phyloP scores from a whole-genome alignment of 495 filamentous ascomycete genomes.

The Penicillium arizonense region DNA sequence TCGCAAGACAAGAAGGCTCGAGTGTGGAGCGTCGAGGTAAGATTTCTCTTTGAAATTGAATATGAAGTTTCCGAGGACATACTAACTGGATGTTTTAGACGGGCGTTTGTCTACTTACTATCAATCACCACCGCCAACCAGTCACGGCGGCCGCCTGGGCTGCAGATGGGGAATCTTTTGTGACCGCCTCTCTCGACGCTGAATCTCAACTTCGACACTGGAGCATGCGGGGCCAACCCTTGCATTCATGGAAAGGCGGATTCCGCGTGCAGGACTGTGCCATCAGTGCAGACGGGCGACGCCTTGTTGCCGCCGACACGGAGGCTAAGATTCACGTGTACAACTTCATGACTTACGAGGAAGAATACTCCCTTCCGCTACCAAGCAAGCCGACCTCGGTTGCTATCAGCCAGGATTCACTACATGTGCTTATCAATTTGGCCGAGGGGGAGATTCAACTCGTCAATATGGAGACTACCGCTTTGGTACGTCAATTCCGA shows the following conservation, averaged over 20 bases:
- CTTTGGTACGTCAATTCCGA: conserved; percentile 67
- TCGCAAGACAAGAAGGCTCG: conserved; percentile 70
- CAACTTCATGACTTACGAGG: conserved; percentile 69
- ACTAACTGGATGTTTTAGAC: conserved; percentile 50
- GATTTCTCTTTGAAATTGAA: not conserved
- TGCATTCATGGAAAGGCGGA: conserved; percentile 63
- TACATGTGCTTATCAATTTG: conserved; percentile 79
- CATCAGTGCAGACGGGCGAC: conserved; percentile 73
- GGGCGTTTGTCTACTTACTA: conserved; percentile 59
- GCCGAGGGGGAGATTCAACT: conserved; percentile 70
- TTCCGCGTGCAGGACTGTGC: conserved; percentile 82
- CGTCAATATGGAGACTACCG: conserved; percentile 70
- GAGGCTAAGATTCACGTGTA: conserved; percentile 74
- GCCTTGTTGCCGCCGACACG: conserved; percentile 74
- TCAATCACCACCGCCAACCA: conserved; percentile 71
- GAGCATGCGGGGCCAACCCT: conserved; percentile 51
- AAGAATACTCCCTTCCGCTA: conserved; percentile 69
- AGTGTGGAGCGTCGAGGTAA: conserved; percentile 77
- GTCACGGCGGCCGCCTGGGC: conserved; percentile 88
- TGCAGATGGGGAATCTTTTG: conserved; percentile 71
- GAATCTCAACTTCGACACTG: conserved; percentile 65
- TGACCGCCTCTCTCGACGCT: conserved; percentile 77
- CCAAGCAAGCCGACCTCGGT: conserved; percentile 71
- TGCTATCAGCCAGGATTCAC: conserved; percentile 75
- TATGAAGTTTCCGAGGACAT: not conserved